Evolutionary conservation across 2,329 filamentous ascomycete species (phyloP).

Genomic region (Ceratocystis huliohia): DNA sequence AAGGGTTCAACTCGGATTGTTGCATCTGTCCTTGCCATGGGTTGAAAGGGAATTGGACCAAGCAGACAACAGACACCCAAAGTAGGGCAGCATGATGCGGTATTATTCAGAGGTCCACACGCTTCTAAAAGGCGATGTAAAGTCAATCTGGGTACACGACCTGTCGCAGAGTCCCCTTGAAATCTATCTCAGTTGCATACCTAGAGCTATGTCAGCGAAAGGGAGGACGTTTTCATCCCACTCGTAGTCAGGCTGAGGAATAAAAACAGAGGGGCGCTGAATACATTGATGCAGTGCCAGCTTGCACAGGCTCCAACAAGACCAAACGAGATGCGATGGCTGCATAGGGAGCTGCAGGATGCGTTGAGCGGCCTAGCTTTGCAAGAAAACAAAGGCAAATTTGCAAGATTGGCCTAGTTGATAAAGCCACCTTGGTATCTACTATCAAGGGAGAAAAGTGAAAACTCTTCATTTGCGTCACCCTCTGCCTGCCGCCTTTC

Average conservation of each 20-base stretch:
- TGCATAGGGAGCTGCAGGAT: slow-evolving; percentile 8
- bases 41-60: neutral
- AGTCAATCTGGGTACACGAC: neutral
- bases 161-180: neutral
- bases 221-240: neutral
- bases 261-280: neutral
- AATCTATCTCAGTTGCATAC: neutral
- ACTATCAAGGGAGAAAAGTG: neutral
- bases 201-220: neutral
- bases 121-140: neutral
- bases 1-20: neutral
- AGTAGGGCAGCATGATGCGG: neutral
- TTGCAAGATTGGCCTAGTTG: neutral
- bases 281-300: slow-evolving; percentile 5
- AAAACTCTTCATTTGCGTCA: slow-evolving; percentile 6
- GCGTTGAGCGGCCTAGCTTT: neutral
- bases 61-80: neutral
- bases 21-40: neutral
- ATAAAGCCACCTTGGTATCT: slow-evolving; percentile 6
- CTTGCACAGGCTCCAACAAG: neutral
- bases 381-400: neutral
- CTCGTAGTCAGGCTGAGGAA: neutral
- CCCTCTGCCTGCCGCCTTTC: neutral
- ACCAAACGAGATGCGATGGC: neutral
- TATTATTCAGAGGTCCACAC: neutral